Evolutionary conservation across 257 asterid species (phyloP).

Genomic region (Marsdenia floribunda): DNA sequence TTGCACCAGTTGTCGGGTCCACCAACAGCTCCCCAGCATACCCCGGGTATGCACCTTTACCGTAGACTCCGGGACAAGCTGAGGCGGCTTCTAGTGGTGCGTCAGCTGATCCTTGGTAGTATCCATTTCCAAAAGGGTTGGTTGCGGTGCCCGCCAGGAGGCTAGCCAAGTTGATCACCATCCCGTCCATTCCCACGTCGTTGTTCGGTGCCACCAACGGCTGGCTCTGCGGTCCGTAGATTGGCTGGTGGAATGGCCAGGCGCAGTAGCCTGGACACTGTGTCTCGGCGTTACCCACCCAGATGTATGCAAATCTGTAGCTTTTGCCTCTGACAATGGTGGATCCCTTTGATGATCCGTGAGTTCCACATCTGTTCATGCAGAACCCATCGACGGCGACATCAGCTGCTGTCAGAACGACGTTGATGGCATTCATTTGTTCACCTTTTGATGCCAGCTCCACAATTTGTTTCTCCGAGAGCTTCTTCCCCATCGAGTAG

Average conservation of each 20-base stretch:
- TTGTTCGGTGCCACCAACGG: conserved; percentile 63
- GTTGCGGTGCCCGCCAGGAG: conserved; percentile 66
- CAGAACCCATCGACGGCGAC: conserved; percentile 66
- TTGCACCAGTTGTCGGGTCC: conserved; percentile 57
- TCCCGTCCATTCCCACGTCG: conserved; percentile 64
- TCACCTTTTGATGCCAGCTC: conserved; percentile 58
- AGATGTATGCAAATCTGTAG: conserved; percentile 53
- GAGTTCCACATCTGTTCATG: conserved; percentile 54
- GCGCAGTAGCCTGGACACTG: conserved; percentile 64
- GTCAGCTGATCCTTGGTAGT: conserved; percentile 51
- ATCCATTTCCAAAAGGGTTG: conserved; percentile 72
- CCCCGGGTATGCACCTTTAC: conserved; percentile 73
- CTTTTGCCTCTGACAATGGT: conserved; percentile 22
- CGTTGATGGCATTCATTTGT: conserved; percentile 42
- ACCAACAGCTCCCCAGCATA: conserved; percentile 63
- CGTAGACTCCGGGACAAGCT: conserved; percentile 78
- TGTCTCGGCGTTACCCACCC: conserved; percentile 66
- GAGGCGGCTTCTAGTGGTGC: conserved; percentile 72
- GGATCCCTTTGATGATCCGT: conserved; percentile 36
- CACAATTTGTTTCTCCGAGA: conserved; percentile 42
- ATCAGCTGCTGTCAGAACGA: conserved; percentile 51
- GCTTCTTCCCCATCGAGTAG: conserved; percentile 52
- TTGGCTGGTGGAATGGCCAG: conserved; percentile 80
- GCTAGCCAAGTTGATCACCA: conserved; percentile 46
- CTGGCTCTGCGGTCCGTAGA: conserved; percentile 71